Evolutionary conservation across 306 rosid genomes (phyloP), one percentile per base, ranked within the genome.

Genomic region (Purshia tridentata): DNA sequence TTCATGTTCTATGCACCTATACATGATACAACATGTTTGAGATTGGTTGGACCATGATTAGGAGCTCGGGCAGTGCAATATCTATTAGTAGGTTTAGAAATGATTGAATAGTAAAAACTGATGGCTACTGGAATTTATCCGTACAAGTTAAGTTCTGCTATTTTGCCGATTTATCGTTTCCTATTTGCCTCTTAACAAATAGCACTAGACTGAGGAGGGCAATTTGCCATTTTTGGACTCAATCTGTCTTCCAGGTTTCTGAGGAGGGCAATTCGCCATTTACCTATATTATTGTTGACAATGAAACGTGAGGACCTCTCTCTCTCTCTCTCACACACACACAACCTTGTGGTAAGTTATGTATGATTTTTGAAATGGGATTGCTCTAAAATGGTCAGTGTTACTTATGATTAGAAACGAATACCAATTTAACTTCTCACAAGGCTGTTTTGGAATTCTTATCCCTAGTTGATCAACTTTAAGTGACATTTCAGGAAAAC

Each of bases 211-310:
- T 35, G 9, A 91, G 76, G 96, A 65, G 65, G 99, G 98, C 55
- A 90, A 78, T 84, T 91, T 98, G 64, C 93, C 98, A 5, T 91
- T 95, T 81, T n/a, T 77, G 69, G 63, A 53, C 72, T 63, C 60
- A 1, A 11, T 67, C 42, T 61, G 63, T 80, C 76, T 67, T 86
- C 65, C 89, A 95, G 97, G 97, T 95, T 58, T 69, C 96, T 35
- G 9, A 91, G 76, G 96, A 65, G 65, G 99, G 98, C 55, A 90
- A 78, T 84, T 91, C 99, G 64, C 93, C 98, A 5, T 91, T 95
- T 81, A 77, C 97, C 75, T 95, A 91, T 62, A 49, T 95, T 59
- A 90, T 95, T 72, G 98, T 95, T 72, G 99, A 95, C 87, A 86
- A 78, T 16, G 84, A 90, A 83, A 95, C 78, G 99, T 95, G 82